Conservation (phyloP, 169 alveolate genomes). For the Prorocentrum cordatum region DNA sequence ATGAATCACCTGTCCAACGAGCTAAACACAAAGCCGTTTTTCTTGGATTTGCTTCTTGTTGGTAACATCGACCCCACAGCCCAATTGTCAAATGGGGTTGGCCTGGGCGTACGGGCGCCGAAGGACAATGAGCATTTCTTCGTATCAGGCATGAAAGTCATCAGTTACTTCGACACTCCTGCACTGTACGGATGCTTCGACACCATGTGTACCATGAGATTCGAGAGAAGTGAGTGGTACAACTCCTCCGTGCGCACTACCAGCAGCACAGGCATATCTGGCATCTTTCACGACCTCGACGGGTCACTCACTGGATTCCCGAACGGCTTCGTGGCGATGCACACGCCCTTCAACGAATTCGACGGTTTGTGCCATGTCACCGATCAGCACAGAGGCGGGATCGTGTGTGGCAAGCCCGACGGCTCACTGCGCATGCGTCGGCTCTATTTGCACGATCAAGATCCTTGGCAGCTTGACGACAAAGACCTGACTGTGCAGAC, state of each 20-base stretch:
- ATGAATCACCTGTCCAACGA: neutral
- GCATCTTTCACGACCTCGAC: slow-evolving; percentile 18
- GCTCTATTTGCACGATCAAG: neutral
- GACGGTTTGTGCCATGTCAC: neutral
- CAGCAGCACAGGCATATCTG: neutral
- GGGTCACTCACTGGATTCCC: slow-evolving; percentile 28
- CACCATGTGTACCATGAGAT: neutral
- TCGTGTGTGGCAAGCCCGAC: slow-evolving; percentile 14
- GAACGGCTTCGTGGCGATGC: slow-evolving; percentile 44
- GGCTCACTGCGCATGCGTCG: slow-evolving; percentile 18
- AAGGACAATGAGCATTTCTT: neutral
- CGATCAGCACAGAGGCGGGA: slow-evolving; percentile 5
- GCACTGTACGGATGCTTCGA: neutral
- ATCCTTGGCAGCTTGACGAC: slow-evolving; percentile 61
- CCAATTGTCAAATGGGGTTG: too few relatives aligned
- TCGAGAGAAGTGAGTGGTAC: neutral
- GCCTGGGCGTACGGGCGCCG: neutral
- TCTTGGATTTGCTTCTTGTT: neutral
- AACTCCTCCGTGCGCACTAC: neutral
- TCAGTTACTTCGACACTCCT: neutral
- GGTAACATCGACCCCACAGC: neutral
- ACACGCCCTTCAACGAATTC: neutral
- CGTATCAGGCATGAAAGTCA: neutral
- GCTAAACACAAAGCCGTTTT: neutral
- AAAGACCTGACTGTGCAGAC: neutral